Conservation (phyloP, 495 filamentous ascomycete genomes). For the Paragyromitra xinjiangensis region DNA sequence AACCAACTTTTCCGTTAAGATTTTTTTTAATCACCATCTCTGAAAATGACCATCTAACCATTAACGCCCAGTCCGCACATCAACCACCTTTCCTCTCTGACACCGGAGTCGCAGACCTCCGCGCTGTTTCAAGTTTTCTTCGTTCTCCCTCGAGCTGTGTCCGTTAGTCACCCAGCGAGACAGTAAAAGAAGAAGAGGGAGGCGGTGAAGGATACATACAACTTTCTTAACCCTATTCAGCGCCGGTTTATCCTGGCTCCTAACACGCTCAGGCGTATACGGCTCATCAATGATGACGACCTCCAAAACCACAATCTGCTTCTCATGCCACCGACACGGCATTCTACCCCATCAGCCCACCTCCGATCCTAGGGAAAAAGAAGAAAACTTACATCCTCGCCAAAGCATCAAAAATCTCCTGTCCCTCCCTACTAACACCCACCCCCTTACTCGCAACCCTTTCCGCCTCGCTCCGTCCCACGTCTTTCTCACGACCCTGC, state of each 20-base stretch:
- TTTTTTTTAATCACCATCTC: background rate
- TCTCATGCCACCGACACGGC: constrained; percentile 71
- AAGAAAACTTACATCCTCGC: constrained; percentile 61
- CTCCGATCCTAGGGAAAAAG: background rate
- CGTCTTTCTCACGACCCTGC: constrained; percentile 65
- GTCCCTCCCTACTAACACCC: constrained; percentile 71
- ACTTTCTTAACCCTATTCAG: constrained; percentile 71
- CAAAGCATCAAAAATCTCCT: constrained; percentile 75
- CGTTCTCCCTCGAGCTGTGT: constrained; percentile 56
- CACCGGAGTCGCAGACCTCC: constrained; percentile 50
- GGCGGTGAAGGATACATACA: constrained; percentile 60
- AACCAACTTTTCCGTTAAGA: constrained; percentile 6
- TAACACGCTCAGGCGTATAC: constrained; percentile 70
- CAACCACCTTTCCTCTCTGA: constrained; percentile 53
- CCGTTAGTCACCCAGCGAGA: background rate
- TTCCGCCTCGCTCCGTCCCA: constrained; percentile 66
- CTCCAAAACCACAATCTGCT: constrained; percentile 71
- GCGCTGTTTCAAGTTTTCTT: constrained; percentile 53
- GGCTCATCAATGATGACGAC: constrained; percentile 70
- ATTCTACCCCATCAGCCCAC: constrained; percentile 58
- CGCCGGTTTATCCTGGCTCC: constrained; percentile 63
- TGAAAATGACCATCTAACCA: background rate
- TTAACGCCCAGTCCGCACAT: background rate
- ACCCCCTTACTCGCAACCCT: constrained; percentile 67
- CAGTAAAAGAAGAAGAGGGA: background rate